Evolutionary conservation across 169 alveolate species (phyloP), one percentile per base, ranked within the genome.

Genomic region (Plasmodium falciparum): DNA sequence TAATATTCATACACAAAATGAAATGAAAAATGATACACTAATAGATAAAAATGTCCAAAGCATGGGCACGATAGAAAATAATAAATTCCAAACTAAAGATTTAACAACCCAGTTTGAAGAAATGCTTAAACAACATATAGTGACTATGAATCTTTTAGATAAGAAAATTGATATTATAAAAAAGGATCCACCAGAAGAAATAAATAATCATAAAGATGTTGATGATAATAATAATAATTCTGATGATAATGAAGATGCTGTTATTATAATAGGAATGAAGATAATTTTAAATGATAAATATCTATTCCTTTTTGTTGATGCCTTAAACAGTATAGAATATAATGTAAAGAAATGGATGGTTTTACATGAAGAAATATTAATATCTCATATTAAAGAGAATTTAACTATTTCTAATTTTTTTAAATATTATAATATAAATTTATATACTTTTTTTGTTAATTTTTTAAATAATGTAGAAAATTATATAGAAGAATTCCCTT

Each of bases 261-360:
- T 65, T 8, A 78, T 70, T 52, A 78, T 78, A 15, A 78, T 78
- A 50, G 89, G 89, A n/a, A 54, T 78, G 52, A 67, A 66, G 50
- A 47, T 78, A 11, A 13, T 9, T 24, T 17, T 78, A 59, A 7
- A 24, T 33, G 78, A 78, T 65, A 70, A 43, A 20, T 26, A 78
- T 59, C 50, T 67, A 26, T 78, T 15, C 17, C 8, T 78, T 2
- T 43, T 63, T 22, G 78, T 78, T 33, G 75, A 78, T 56, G 89
- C 65, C 17, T 70, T 78, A 78, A 78, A 58, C n/a, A 78, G 71
- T 47, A 33, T 78, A 9, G 89, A 78, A 78, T 29, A 66, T 15
- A 78, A 12, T 15, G 78, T 78, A 33, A 20, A 9, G 2, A 66
- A 29, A 70, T 78, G 89, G 89, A 15, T 78, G 11, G 12, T 24